phyloP scores from a whole-genome alignment of 257 asterid species.

The Anisodus tanguticus region DNA sequence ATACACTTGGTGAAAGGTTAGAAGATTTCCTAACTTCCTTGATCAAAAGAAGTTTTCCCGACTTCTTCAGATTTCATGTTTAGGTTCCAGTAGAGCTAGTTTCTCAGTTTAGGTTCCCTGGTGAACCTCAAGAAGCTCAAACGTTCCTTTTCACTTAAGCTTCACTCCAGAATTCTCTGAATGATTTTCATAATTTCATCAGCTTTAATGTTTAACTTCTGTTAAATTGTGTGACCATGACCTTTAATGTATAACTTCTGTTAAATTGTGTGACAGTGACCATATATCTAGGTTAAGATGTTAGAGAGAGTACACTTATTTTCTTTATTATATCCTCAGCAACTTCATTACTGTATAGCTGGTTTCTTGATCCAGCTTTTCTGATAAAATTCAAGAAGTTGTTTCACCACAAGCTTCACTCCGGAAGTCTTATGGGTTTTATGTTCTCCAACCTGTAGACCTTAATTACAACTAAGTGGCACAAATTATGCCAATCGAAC shows the following conservation, averaged over 20 bases:
- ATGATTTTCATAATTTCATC: neutral
- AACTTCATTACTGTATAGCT: neutral
- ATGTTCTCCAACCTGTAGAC: neutral
- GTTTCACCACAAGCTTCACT: neutral
- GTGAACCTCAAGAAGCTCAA: too few relatives aligned
- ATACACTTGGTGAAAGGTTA: slow-evolving; percentile 2
- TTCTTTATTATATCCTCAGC: neutral
- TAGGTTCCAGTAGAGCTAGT: neutral
- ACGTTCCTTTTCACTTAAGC: too few relatives aligned
- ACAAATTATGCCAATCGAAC: neutral
- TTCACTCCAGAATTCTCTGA: too few relatives aligned
- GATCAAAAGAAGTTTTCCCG: neutral
- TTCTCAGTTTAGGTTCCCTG: too few relatives aligned
- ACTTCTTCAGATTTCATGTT: neutral
- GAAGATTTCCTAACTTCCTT: neutral
- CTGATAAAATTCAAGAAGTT: slow-evolving; percentile 7
- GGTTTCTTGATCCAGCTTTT: neutral
- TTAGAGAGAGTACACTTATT: neutral
- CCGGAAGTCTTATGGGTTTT: neutral
- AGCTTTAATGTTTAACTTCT: neutral
- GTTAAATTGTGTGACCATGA: neutral
- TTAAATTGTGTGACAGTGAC: neutral
- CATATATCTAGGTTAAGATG: neutral
- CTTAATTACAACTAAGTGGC: slow-evolving; percentile 1
- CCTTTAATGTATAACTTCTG: neutral